These are phyloP conservation scores for Leishmania tarentolae DNA, from an alignment of 208 protist genomes.

Conservation along the genomic window DNA sequence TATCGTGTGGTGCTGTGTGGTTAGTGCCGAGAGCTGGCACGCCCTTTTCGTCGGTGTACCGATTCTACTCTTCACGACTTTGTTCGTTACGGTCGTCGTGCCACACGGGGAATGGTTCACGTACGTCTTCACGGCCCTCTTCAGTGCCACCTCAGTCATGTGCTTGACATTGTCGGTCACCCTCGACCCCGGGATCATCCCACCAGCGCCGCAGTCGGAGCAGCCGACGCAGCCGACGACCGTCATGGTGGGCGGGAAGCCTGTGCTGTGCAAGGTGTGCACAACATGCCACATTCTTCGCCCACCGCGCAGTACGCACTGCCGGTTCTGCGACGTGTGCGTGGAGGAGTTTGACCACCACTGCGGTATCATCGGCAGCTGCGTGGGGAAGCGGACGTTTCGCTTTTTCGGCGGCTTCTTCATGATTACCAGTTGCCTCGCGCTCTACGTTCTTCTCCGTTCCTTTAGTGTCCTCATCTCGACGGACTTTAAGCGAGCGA, in stretches of 20 bases:
- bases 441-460: slow-evolving; percentile 47
- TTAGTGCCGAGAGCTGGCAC: slow-evolving; percentile 49
- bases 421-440: slow-evolving; percentile 44
- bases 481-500: slow-evolving; percentile 13
- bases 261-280: slow-evolving; percentile 72
- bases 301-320: slow-evolving; percentile 82
- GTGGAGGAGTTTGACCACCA: slow-evolving; percentile 90
- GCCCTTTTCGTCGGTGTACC: slow-evolving; percentile 37
- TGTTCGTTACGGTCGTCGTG: slow-evolving; percentile 62
- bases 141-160: slow-evolving; percentile 38
- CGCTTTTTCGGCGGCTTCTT: slow-evolving; percentile 87
- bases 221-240: slow-evolving; percentile 12
- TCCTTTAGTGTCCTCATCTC: slow-evolving; percentile 37
- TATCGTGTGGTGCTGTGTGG: slow-evolving; percentile 45
- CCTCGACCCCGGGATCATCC: slow-evolving; percentile 78
- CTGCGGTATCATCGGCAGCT: slow-evolving; percentile 77
- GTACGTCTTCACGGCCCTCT: slow-evolving; percentile 42
- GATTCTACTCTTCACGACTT: slow-evolving; percentile 33
- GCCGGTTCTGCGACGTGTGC: slow-evolving; percentile 79
- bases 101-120: slow-evolving; percentile 51
- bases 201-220: slow-evolving; percentile 38
- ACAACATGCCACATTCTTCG: slow-evolving; percentile 80
- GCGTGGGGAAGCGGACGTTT: slow-evolving; percentile 80
- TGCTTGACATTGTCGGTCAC: slow-evolving; percentile 60
- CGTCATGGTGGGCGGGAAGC: slow-evolving; percentile 39